phyloP scores from a whole-genome alignment of 2,329 filamentous ascomycete genomes.

The Phialemoniopsis sp. region DNA sequence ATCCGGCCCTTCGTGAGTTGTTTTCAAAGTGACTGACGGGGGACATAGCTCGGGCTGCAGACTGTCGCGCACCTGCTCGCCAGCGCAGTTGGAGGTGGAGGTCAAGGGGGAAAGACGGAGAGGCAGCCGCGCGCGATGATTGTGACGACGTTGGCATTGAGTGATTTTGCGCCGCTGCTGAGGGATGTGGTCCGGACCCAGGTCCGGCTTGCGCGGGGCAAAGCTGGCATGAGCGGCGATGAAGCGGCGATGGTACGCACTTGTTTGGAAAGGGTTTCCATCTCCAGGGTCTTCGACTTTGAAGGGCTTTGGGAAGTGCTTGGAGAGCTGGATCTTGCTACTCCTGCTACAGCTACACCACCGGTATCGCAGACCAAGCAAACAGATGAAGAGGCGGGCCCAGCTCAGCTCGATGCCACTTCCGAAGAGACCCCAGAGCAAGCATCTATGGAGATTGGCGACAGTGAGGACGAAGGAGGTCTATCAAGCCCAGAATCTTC shows the following conservation, averaged over 20 bases:
- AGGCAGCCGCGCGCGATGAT: constrained; percentile 27
- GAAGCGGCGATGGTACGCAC: constrained; percentile 19
- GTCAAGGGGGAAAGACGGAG: constrained; percentile 8
- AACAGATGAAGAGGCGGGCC: neutral
- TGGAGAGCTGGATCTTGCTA: constrained; percentile 35
- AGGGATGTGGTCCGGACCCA: constrained; percentile 33
- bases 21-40: neutral
- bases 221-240: constrained; percentile 7
- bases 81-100: constrained; percentile 5
- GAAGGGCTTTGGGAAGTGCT: constrained; percentile 56
- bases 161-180: constrained; percentile 33
- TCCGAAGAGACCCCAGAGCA: too few species aligned
- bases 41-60: constrained; percentile 42
- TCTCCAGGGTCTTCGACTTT: constrained; percentile 55
- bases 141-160: constrained; percentile 42
- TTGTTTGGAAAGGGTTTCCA: constrained; percentile 42
- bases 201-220: constrained; percentile 14
- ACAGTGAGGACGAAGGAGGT: constrained; percentile 35
- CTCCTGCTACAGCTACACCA: neutral
- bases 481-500: constrained; percentile 9
- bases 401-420: too few species aligned
- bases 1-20: constrained; percentile 2
- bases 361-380: neutral
- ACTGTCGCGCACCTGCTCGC: constrained; percentile 36
- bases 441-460: constrained; percentile 21